Conservation (phyloP, 2,329 filamentous ascomycete species). For the Aspergillus cejpii region DNA sequence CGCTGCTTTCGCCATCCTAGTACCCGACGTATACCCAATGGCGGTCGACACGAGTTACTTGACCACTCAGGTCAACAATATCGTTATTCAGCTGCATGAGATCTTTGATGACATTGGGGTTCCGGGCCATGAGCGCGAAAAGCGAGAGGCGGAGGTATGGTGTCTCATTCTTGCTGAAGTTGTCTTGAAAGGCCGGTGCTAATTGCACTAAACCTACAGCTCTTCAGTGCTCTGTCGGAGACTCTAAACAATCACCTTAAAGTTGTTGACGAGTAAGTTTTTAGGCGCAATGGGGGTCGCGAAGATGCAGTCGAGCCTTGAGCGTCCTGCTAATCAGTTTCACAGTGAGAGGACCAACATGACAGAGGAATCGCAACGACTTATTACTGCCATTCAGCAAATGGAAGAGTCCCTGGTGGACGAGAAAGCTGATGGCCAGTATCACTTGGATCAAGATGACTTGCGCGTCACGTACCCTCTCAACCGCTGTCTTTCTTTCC, state of each 20-base stretch:
- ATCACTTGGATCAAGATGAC: conserved; percentile 58
- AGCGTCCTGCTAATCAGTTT: conserved; percentile 8
- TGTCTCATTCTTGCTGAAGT: conserved; percentile 1
- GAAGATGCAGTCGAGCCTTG: not conserved
- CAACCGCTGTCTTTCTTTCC: conserved; percentile 64
- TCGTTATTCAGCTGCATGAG: conserved; percentile 85
- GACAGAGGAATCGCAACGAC: conserved; percentile 78
- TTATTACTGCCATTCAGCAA: conserved; percentile 80
- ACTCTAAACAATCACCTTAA: conserved; percentile 86
- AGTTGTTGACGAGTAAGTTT: conserved; percentile 62
- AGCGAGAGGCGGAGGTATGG: conserved; percentile 77
- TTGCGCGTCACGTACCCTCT: conserved; percentile 78
- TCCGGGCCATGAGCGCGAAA: conserved; percentile 84
- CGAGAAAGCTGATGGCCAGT: conserved; percentile 57
- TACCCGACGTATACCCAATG: conserved; percentile 24
- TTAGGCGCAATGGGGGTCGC: not conserved
- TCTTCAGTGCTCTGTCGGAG: conserved; percentile 86
- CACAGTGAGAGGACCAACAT: conserved; percentile 76
- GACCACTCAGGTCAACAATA: conserved; percentile 89
- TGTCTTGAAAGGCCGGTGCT: conserved; percentile 7
- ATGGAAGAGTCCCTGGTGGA: conserved; percentile 90
- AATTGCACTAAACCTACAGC: conserved; percentile 45
- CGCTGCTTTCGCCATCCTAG: not conserved
- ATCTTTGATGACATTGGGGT: conserved; percentile 98
- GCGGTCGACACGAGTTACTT: conserved; percentile 86